Evolutionary conservation across 371 early-diverging fungal genomes (phyloP).

Genomic region (Rhizopus delemar): DNA sequence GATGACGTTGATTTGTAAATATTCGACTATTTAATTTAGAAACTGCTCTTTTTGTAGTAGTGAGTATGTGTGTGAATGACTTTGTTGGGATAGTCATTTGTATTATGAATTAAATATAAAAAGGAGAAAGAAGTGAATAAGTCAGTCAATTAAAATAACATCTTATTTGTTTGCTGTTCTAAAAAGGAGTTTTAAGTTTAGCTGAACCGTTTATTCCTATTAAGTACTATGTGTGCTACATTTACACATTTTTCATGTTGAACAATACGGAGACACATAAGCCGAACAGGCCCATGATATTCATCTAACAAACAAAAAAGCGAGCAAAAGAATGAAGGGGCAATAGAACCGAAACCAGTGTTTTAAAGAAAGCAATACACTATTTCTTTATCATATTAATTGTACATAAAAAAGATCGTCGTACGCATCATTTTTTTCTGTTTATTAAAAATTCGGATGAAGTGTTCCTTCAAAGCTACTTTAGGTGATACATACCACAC

Average conservation of each 20-base stretch:
- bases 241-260: neutral
- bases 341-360: too few relatives aligned
- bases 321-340: too few relatives aligned
- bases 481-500: neutral
- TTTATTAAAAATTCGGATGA: neutral
- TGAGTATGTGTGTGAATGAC: neutral
- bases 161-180: neutral
- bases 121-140: neutral
- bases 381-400: too few relatives aligned
- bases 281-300: neutral
- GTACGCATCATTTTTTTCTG: too few relatives aligned
- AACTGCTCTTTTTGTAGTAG: neutral
- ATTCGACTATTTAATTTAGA: slow-evolving; percentile 1
- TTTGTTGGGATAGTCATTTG: neutral
- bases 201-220: neutral
- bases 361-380: too few relatives aligned
- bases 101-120: neutral
- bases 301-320: too few relatives aligned
- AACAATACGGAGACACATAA: slow-evolving; percentile 3
- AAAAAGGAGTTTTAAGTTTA: neutral
- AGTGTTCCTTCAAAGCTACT: neutral
- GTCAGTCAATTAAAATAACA: neutral
- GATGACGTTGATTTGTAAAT: neutral
- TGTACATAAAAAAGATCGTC: too few relatives aligned
- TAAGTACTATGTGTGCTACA: neutral